Evolutionary conservation across 768 basidiomycete genomes (phyloP), one percentile per base, ranked within the genome.

Genomic region (Xanthoconium stramineum): DNA sequence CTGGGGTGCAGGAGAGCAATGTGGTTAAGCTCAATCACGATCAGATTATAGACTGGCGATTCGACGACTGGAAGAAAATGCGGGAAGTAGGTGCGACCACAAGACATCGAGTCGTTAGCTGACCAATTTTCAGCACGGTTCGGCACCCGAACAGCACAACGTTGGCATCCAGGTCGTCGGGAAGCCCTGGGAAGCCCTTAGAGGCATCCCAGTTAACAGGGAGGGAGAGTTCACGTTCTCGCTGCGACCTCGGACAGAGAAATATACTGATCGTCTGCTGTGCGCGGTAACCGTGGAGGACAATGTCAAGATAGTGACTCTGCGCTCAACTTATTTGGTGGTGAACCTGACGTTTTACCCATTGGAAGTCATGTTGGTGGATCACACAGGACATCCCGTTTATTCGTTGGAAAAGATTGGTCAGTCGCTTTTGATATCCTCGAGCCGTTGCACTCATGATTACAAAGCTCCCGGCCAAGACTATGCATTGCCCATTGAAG

Each of bases 11-110:
- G 45, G 81, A 83, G 55, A 68, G 75, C 3, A 76, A 77, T 32
- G 75, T 79, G 32, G 77, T 84, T 42, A 83, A 85, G 63, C 74
- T 99, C 37, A 74, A 82, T 19, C 82, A 93, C 60, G 88, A 89
- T 37, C 80, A 91, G 64, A 84, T 79, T 9, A 76, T 91, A 5
- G 95, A 98, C 54, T 98, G 97, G 97, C 80, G 97, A 53, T 98
- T 98, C 65, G 94, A 98, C 67, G 95, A 98, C 65, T 94, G 93
- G 89, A 88, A 88, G 69, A 88, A 87, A 5, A 86, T 91, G 77
- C 85, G 97, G 67, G 97, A 99, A 77, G 94, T 93, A 66, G 57
- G 78, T 60, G 17, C 45, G 44, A 24, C 36, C 13, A 24, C 6
- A 11, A 2, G 50, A 46, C 20, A 29, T 53, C 29, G 9, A n/a